Evolutionary conservation across 2,329 filamentous ascomycete species (phyloP).

Genomic region (Ceratocystis albifundus): DNA sequence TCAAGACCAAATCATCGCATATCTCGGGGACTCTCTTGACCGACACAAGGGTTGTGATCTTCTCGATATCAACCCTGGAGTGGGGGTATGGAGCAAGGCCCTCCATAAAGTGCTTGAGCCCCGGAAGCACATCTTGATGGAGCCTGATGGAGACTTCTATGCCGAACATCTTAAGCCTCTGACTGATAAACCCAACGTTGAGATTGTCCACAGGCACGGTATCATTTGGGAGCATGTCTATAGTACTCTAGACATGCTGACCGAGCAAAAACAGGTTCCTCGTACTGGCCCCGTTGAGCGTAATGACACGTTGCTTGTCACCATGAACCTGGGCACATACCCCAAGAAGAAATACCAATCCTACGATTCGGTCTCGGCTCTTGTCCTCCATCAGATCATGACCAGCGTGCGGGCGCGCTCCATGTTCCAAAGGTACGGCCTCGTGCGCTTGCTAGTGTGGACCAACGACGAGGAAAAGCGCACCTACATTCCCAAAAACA

Average conservation of each 20-base stretch:
- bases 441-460: constrained; percentile 70
- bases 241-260: constrained; percentile 41
- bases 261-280: constrained; percentile 40
- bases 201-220: constrained; percentile 45
- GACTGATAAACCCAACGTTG: constrained; percentile 37
- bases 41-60: constrained; percentile 70
- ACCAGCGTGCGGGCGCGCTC: constrained; percentile 44
- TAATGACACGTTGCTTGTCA: constrained; percentile 64
- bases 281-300: constrained; percentile 36
- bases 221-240: constrained; percentile 50
- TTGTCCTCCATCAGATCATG: constrained; percentile 53
- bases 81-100: constrained; percentile 65
- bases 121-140: constrained; percentile 71
- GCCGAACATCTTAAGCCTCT: constrained; percentile 49
- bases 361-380: constrained; percentile 45
- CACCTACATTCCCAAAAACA: constrained; percentile 47
- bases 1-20: constrained; percentile 56
- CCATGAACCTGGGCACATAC: constrained; percentile 52
- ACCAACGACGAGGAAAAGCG: constrained; percentile 48
- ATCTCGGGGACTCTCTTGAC: constrained; percentile 56
- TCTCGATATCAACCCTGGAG: constrained; percentile 74
- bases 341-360: constrained; percentile 39
- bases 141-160: constrained; percentile 53
- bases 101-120: constrained; percentile 66
- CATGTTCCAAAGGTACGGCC: constrained; percentile 63